Evolutionary conservation across 2,329 filamentous ascomycete genomes (phyloP).

Genomic region (Aspergillus aculeatinus): DNA sequence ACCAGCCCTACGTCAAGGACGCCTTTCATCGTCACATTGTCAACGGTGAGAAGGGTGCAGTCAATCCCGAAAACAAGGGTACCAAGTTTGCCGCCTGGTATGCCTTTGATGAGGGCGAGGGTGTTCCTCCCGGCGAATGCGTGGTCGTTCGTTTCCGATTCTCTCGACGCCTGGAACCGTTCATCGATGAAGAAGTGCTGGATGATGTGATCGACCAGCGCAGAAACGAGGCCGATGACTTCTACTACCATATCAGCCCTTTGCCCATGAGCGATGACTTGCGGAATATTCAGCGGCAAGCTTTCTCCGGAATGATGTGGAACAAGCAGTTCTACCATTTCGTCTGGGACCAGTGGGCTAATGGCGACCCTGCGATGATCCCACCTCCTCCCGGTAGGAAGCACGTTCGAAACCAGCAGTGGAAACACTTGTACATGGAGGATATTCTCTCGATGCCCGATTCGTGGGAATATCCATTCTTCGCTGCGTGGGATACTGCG

Average conservation of each 20-base stretch:
- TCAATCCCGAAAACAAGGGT: constrained; percentile 76
- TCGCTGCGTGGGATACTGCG: constrained; percentile 94
- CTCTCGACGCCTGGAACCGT: constrained; percentile 70
- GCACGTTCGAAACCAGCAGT: constrained; percentile 78
- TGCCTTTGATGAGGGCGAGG: constrained; percentile 83
- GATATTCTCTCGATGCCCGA: constrained; percentile 97
- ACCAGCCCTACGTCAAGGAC: constrained; percentile 85
- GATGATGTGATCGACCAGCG: constrained; percentile 87
- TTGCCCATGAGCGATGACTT: constrained; percentile 91
- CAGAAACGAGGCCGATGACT: constrained; percentile 88
- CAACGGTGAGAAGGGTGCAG: constrained; percentile 71
- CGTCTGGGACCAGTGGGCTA: constrained; percentile 97
- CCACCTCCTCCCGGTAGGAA: constrained; percentile 80
- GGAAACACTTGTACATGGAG: constrained; percentile 93
- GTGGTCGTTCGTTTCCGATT: constrained; percentile 92
- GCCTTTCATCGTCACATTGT: constrained; percentile 90
- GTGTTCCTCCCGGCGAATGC: constrained; percentile 85
- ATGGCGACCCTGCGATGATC: constrained; percentile 84
- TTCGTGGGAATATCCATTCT: constrained; percentile 98
- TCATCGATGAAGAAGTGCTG: constrained; percentile 88
- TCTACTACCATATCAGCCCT: constrained; percentile 90
- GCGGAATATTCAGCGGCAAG: constrained; percentile 91
- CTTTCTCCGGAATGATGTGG: constrained; percentile 97
- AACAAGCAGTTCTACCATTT: constrained; percentile 97
- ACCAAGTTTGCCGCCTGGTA: constrained; percentile 94